phyloP scores from a whole-genome alignment of 148 eudicot genomes.

The Polygonum maritimum region DNA sequence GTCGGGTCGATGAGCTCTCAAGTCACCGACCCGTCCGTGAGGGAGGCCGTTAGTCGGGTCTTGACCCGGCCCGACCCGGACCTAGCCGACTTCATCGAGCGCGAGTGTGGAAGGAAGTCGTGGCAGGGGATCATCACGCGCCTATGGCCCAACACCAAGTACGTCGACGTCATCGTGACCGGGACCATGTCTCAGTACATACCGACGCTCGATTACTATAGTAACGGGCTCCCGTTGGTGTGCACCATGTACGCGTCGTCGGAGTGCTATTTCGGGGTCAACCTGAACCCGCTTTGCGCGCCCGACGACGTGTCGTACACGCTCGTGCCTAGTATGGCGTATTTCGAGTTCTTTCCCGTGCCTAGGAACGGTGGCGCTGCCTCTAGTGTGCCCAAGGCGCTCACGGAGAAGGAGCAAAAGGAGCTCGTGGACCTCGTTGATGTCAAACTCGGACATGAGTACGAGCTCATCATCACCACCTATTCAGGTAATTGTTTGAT shows the following conservation, averaged over 20 bases:
- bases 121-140: constrained; percentile 69
- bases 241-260: constrained; percentile 80
- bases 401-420: constrained; percentile 53
- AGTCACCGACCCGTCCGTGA: constrained; percentile 46
- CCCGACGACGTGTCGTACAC: constrained; percentile 74
- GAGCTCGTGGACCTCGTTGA: constrained; percentile 61
- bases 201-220: constrained; percentile 55
- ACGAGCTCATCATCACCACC: constrained; percentile 75
- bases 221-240: constrained; percentile 65
- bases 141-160: constrained; percentile 75
- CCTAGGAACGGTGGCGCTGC: constrained; percentile 41
- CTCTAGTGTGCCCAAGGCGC: constrained; percentile 36
- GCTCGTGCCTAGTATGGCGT: constrained; percentile 62
- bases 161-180: constrained; percentile 71
- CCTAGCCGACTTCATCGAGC: constrained; percentile 50
- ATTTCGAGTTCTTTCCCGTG: constrained; percentile 66
- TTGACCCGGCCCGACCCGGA: constrained; percentile 43
- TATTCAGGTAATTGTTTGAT: constrained; percentile 44
- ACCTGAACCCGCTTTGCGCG: constrained; percentile 58
- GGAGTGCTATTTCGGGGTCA: constrained; percentile 74
- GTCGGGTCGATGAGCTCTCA: constrained; percentile 33
- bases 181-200: constrained; percentile 83
- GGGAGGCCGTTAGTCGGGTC: constrained; percentile 32
- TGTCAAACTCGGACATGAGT: constrained; percentile 68
- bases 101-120: constrained; percentile 37